Base-by-base conservation (phyloP, 73 alveolate species). In the Stentor coeruleus region DNA sequence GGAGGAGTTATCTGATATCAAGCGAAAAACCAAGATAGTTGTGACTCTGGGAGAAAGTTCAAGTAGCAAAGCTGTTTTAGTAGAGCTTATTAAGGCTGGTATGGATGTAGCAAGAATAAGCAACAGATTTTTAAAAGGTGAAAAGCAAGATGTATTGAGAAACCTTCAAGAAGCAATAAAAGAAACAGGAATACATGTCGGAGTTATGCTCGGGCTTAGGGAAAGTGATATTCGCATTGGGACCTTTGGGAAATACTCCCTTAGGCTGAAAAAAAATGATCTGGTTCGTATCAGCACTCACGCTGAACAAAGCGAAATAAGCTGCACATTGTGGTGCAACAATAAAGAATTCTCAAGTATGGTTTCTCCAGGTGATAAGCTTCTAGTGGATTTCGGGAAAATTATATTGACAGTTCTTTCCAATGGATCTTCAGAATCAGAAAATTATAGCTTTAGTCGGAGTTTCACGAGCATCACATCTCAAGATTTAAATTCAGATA, bases 161-260 rank as follows among this genome's bases (percentile, higher is more conserved):
- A 66, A 66, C 37, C 2, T 66, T 28, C n/a, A 40, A 31, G 79
- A 66, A 20, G 79, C 79, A 26, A 66, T 66, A 40, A 33, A 20
- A 26, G 79, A 66, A 66, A 66, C 79, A 20, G 42, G 39, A 33
- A 66, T 11, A 66, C 79, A 66, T 15, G 79, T 66, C n/a, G 79
- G 79, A 1, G 79, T 66, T 0, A 66, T 66, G 79, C 42, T 66
- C n/a, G 79, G 79, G 1, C 39, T 66, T 15, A 66, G 79, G 33
- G 79, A 66, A 66, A 66, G 79, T 40, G 79, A 66, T 31, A 20
- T 66, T 20, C n/a, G 79, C n/a, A 20, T 66, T 1, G 79, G 79
- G 37, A 66, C n/a, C 39, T 66, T 66, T 33, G 37, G 37, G n/a
- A 20, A 20, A 20, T 28, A 1, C 15, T 20, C 79, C 39, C 39